Conservation (phyloP, 495 filamentous ascomycete species). For the Aspergillus nanangensis region DNA sequence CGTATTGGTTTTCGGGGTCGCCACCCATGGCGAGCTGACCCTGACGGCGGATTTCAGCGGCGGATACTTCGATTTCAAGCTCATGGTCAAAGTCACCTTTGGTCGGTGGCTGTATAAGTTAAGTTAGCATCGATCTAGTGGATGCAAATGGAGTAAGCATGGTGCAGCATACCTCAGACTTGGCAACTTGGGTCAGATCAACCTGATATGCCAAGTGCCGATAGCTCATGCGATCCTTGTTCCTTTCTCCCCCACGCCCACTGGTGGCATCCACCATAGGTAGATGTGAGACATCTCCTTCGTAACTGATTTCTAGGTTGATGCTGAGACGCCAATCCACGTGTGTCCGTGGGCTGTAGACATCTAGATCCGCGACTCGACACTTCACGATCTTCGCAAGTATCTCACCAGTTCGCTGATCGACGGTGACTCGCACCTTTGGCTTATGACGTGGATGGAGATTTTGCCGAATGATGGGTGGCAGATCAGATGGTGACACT, state of each 20-base stretch:
- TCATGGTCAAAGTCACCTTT: constrained; percentile 73
- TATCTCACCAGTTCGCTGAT: constrained; percentile 66
- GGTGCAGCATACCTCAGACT: constrained; percentile 56
- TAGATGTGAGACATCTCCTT: constrained; percentile 59
- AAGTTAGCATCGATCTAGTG: constrained; percentile 7
- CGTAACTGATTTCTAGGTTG: constrained; percentile 83
- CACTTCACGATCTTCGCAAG: constrained; percentile 86
- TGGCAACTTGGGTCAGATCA: constrained; percentile 83
- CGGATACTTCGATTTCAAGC: constrained; percentile 78
- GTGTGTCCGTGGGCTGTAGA: constrained; percentile 64
- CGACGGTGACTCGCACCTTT: constrained; percentile 72
- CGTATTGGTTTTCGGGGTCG: constrained; percentile 60
- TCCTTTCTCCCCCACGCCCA: constrained; percentile 55
- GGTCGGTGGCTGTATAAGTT: constrained; percentile 25
- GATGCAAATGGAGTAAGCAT: too few relatives aligned
- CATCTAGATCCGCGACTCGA: constrained; percentile 75
- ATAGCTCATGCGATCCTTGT: constrained; percentile 88
- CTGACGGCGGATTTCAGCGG: constrained; percentile 62
- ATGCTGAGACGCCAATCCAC: constrained; percentile 88
- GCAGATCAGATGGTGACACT: constrained; percentile 55
- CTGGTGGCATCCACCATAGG: constrained; percentile 27
- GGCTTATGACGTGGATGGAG: constrained; percentile 55
- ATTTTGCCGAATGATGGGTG: constrained; percentile 49
- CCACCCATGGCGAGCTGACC: constrained; percentile 53
- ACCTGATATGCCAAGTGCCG: constrained; percentile 78